Evolutionary conservation across 179 eudicot genomes (phyloP), one percentile per base, ranked within the genome.

Genomic region (Amaranthus tricolor): DNA sequence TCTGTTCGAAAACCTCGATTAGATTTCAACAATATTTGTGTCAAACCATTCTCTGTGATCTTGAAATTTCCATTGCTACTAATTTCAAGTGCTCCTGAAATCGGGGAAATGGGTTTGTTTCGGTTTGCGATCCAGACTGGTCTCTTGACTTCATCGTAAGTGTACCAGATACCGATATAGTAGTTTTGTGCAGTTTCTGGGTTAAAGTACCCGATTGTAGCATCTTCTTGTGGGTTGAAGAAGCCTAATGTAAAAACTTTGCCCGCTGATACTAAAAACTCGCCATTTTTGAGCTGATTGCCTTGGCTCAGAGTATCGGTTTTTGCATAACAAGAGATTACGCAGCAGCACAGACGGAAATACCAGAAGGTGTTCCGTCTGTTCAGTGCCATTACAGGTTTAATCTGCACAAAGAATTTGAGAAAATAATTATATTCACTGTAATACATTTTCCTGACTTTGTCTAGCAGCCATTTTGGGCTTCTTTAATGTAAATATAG

Each of bases 61-160:
- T 73, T 78, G n/a, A 78, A 59, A 4, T 58, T 49, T 20, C 81
- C 81, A 8, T 51, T 73, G 10, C 6, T 73, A 17, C 67, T 55
- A 14, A 78, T 73, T 60, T 59, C 62, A 15, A 78, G 70, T 8
- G 56, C 71, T 31, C 81, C 81, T 58, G 56, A 72, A 7, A 8
- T 52, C 31, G 72, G 67, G 45, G 54, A 40, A 40, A 78, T 62
- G 67, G 81, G 81, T 9, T 66, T 78, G 66, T 73, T 53, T 5
- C 81, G 60, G 51, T 73, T 78, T 8, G 77, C 81, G 67, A 78
- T 49, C 81, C 77, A 78, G 12, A 73, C 62, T 3, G 81, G 81
- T 9, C 10, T 78, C 17, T 20, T 59, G 9, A 6, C 1, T n/a
- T 21, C 5, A 58, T 62, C 17, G 6, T 59, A 52, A 19, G 81